Evolutionary conservation across 805 yeast genomes (phyloP), one percentile per base, ranked within the genome.

Genomic region (Tetrapisispora pingtungensis): DNA sequence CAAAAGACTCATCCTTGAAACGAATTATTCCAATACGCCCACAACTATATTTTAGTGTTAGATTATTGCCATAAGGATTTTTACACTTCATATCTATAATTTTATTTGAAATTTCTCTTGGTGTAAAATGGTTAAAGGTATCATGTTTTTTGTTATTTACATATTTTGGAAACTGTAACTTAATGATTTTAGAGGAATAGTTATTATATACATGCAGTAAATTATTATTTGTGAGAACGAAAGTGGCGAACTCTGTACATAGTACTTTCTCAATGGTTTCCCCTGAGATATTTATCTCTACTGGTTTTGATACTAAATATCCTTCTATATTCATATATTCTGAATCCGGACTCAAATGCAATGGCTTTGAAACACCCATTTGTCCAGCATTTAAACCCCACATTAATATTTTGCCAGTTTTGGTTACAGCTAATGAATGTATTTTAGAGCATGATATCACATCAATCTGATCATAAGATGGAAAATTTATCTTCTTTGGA

Each of bases 381-480:
- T 86, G 95, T 0, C 96, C 96, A 31, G 77, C 65, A 56, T 86
- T 84, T 32, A 81, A 63, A 2, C 96, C 96, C 95, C 95, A 86
- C 33, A 77, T 61, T 47, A 65, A 74, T 1, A 82, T 50, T n/a
- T 55, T 47, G 10, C 73, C 74, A 36, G 65, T 58, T 0, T 79
- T 65, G 48, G 70, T 81, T 0, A 75, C 84, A 17, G 80, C 70
- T 4, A 61, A 58, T 1, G 90, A 77, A 57, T 85, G 94, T 12
- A 81, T 70, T 39, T 73, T 77, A 3, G 95, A 84, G 17, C 83
- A 79, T 1, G 80, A 67, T 20, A 77, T 64, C 6, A 80, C 80
- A 6, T 54, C 54, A 15, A 75, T 45, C 3, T 46, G 41, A 15
- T 49, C 58, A 22, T 40, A 19, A 8, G 52, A 56, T 13, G 50